Evolutionary conservation across 1,284 basidiomycete species (phyloP), one percentile per base, ranked within the genome.

Genomic region (Pisolithus thermaeus): DNA sequence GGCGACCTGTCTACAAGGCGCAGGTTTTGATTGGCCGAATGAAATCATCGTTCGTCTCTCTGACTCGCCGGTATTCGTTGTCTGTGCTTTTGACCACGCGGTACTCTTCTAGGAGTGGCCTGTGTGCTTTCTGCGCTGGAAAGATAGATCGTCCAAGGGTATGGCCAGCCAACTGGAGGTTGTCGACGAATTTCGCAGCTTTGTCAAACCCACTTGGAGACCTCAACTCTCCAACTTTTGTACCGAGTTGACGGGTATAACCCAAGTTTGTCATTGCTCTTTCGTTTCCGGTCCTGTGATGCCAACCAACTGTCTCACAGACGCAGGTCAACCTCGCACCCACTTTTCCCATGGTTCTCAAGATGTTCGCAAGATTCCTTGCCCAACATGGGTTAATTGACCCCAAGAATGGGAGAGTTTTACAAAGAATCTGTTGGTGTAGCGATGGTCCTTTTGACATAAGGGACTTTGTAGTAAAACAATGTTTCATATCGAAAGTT

Each of bases 81-180:
- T 40, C 63, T 61, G 62, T 67, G 28, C 63, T 68, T 54, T 65
- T 57, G 41, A 56, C 55, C 49, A 46, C 44, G 46, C 51, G 8
- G 51, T 43, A 38, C 49, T 11, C 25, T 55, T 57, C 55, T 66
- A 90, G 89, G 92, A 95, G 70, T 90, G 89, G 70, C 92, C 92
- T 4, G 90, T 97, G 11, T 84, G 90, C 53, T 74, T 98, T 3
- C 75, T 97, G 52, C 80, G 80, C 54, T 97, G 95, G 95, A 79
- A 73, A 59, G 80, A 89, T 62, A 80, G 74, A 56, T 72, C 76
- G 37, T 58, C 65, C 8, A 74, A 78, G 51, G 76, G 78, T 41
- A 73, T 64, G 48, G 80, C 83, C 6, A 76, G 73, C 53, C 70
- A 73, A 47, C 73, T 96, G 28, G 79, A 84, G 61, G 70, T 87